Percentiles rank a stretch among this genome's conserved stretches.
These are phyloP conservation scores for Solanum gandarillasii DNA, from an alignment of 257 asterid genomes.

Conservation along the genomic window DNA sequence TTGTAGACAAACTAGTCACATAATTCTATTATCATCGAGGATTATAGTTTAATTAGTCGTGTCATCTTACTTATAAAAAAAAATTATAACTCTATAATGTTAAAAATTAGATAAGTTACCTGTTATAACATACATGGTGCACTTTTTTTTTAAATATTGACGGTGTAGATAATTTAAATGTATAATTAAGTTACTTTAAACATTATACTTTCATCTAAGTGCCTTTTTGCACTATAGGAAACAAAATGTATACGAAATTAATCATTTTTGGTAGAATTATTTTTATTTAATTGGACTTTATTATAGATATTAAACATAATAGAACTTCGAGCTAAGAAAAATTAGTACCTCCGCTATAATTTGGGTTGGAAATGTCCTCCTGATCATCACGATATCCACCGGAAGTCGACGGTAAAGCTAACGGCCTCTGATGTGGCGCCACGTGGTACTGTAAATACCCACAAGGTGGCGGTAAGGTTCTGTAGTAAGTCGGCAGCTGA, in stretches of 20 bases:
- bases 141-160: too few species aligned
- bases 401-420: slow-evolving; percentile 23
- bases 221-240: too few species aligned
- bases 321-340: not conserved
- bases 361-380: slow-evolving; percentile 24
- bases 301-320: not conserved
- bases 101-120: not conserved
- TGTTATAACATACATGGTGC: too few species aligned
- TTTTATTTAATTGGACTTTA: fast-evolving
- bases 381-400: not conserved
- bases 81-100: not conserved
- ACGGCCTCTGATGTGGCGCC: slow-evolving; percentile 19
- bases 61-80: not conserved
- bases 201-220: too few species aligned
- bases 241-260: not conserved
- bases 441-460: slow-evolving; percentile 23
- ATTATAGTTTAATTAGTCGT: not conserved
- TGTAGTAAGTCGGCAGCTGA: not conserved
- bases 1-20: not conserved
- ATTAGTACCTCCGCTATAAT: slow-evolving; percentile 20
- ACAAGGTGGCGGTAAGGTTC: slow-evolving; percentile 7
- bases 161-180: too few species aligned
- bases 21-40: not conserved
- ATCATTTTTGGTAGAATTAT: not conserved
- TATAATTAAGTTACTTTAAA: too few species aligned